Percentiles rank a stretch among this genome's conserved stretches.
phyloP scores from a whole-genome alignment of 2,329 filamentous ascomycete genomes.

The Hirsutella thompsonii region DNA sequence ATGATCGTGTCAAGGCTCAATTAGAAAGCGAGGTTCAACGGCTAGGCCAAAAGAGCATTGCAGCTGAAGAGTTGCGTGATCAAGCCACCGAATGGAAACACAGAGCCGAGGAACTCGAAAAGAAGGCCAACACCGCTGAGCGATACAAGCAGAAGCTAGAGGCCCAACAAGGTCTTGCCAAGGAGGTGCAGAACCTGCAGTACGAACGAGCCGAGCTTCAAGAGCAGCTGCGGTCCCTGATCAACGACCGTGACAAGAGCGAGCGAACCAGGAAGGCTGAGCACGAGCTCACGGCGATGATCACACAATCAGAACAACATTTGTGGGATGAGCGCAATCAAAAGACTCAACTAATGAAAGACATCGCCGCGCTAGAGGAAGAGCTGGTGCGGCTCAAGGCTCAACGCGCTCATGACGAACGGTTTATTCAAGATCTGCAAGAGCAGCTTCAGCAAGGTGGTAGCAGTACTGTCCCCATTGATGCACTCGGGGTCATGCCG shows the following conservation, averaged over 20 bases:
- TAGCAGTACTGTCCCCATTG: slow-evolving; percentile 8
- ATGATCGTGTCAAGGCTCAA: slow-evolving; percentile 30
- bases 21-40: slow-evolving; percentile 41
- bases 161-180: slow-evolving; percentile 39
- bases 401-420: slow-evolving; percentile 36
- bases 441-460: slow-evolving; percentile 38
- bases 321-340: slow-evolving; percentile 30
- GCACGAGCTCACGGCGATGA: slow-evolving; percentile 26
- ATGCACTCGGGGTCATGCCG: slow-evolving; percentile 6
- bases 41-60: slow-evolving; percentile 31
- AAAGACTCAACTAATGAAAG: slow-evolving; percentile 31
- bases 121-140: slow-evolving; percentile 51
- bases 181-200: slow-evolving; percentile 40
- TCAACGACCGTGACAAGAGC: slow-evolving; percentile 19
- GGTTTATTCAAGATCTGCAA: slow-evolving; percentile 44
- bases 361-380: slow-evolving; percentile 29
- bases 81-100: slow-evolving; percentile 46
- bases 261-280: slow-evolving; percentile 22
- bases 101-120: slow-evolving; percentile 43
- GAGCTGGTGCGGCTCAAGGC: slow-evolving; percentile 34
- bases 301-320: slow-evolving; percentile 27
- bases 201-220: slow-evolving; percentile 41
- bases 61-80: slow-evolving; percentile 40
- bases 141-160: slow-evolving; percentile 51
- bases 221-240: slow-evolving; percentile 28